Base-by-base conservation (phyloP, 1,284 basidiomycete genomes). In the Tilletia setariae region DNA sequence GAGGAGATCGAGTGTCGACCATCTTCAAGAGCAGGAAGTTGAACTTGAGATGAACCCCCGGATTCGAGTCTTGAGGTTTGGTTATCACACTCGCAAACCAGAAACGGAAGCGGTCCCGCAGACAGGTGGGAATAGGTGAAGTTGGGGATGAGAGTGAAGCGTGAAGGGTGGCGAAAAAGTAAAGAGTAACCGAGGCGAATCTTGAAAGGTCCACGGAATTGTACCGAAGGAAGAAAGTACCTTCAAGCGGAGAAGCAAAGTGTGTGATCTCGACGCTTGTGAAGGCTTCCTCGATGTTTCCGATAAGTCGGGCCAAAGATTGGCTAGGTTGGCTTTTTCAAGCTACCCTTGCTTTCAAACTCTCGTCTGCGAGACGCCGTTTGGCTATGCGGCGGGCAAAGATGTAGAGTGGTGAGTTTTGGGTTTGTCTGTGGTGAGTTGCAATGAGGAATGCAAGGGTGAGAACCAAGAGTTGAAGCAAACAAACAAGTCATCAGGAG, bases 331-430 rank as follows among this genome's bases (percentile, higher is more conserved):
- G 21, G 13, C 13, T 25, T 53, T 53, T 25, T 25, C 35, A 40
- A 40, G 35, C 35, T 40, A 11, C 35, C 35, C 35, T 40, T 40
- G 35, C 35, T 40, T 40, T 40, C 35, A 11, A 40, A 61, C 32
- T 30, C 56, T 61, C 56, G 28, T 32, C 25, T 32, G 32, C 28
- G 56, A 61, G 35, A 25, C 56, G 56, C 56, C 56, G 56, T 32
- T 61, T 40, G 56, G 32, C 15, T 19, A 61, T 30, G 56, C 56
- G 56, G 56, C 56, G 56, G 56, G 56, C 56, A 61, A 56, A 56
- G 46, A 40, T 25, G 19, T 32, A 35, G 56, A 61, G 56, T 61
- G 56, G 56, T 61, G 56, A 40, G 35, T 28, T 13, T 61, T 61
- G 56, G 51, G 21, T 53, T 53, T 23, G 51, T 53, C 23, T 53